phyloP scores from a whole-genome alignment of 306 rosid genomes.

The Sophora flavescens region DNA sequence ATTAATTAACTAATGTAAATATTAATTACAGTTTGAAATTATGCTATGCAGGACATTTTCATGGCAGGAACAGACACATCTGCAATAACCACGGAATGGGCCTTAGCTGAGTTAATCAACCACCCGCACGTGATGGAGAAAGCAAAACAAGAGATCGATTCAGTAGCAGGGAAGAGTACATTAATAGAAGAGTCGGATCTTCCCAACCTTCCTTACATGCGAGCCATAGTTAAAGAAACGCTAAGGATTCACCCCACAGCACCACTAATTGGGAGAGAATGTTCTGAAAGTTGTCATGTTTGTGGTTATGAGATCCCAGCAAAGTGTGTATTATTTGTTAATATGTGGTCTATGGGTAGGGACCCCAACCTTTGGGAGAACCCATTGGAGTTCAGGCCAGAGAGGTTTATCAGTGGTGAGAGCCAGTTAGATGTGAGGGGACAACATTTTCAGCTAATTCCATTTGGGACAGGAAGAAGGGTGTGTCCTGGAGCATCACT shows the following conservation, averaged over 20 bases:
- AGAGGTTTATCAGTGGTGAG: conserved; percentile 47
- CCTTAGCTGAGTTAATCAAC: background rate
- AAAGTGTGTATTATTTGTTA: conserved; percentile 53
- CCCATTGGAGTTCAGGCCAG: conserved; percentile 41
- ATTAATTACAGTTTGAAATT: background rate
- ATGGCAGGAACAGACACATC: background rate
- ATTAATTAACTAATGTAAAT: background rate
- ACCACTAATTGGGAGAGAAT: conserved; percentile 59
- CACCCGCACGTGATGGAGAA: background rate
- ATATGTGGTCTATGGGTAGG: conserved; percentile 67
- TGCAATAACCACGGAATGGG: background rate
- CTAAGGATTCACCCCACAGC: conserved; percentile 63
- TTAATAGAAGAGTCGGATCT: background rate
- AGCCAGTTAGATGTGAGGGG: conserved; percentile 58
- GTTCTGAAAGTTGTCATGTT: conserved; percentile 45
- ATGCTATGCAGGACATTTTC: background rate
- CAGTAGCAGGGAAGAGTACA: background rate
- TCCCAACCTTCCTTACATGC: background rate
- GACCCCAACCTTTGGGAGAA: conserved; percentile 61
- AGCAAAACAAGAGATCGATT: background rate
- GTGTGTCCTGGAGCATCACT: conserved; percentile 65
- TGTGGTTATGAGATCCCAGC: conserved; percentile 61
- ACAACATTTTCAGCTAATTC: conserved; percentile 57
- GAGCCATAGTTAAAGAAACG: conserved; percentile 16
- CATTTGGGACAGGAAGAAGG: conserved; percentile 74